Evolutionary conservation across 805 yeast genomes (phyloP).

Genomic region (Ogataea pignaliae): DNA sequence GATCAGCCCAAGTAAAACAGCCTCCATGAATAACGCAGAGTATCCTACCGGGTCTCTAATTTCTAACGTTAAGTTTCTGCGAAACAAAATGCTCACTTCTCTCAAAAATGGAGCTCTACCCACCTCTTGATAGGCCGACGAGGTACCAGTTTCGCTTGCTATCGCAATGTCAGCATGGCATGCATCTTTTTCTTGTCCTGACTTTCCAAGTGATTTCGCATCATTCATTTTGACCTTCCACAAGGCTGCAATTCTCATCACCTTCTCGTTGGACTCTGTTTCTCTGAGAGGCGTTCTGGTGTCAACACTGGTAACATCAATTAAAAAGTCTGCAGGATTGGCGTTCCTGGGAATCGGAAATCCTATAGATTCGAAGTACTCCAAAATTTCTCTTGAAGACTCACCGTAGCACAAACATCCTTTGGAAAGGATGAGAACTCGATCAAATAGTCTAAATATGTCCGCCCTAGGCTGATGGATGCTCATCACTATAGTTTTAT

Average conservation of each 20-base stretch:
- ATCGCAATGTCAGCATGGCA: not conserved
- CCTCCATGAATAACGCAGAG: slow-evolving; percentile 37
- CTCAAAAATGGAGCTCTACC: slow-evolving; percentile 38
- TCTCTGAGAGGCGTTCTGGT: slow-evolving; percentile 36
- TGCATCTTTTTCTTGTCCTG: not conserved
- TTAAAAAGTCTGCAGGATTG: slow-evolving; percentile 59
- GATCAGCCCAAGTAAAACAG: slow-evolving; percentile 50
- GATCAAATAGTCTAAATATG: slow-evolving; percentile 64
- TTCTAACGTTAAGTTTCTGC: slow-evolving; percentile 43
- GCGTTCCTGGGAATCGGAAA: slow-evolving; percentile 39
- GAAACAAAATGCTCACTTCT: slow-evolving; percentile 40
- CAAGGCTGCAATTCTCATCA: slow-evolving; percentile 28
- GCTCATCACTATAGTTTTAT: slow-evolving; percentile 69
- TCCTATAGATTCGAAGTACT: slow-evolving; percentile 48
- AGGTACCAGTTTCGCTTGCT: not conserved
- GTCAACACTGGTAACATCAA: slow-evolving; percentile 57
- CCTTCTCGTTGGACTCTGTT: slow-evolving; percentile 28
- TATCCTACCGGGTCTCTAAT: slow-evolving; percentile 48
- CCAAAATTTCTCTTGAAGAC: slow-evolving; percentile 34
- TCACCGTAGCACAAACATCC: slow-evolving; percentile 50
- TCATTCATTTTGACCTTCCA: slow-evolving; percentile 34
- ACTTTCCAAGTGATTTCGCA: not conserved
- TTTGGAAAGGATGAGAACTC: slow-evolving; percentile 61
- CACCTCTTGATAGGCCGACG: slow-evolving; percentile 17
- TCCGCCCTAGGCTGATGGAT: slow-evolving; percentile 86